Evolutionary conservation across 2,329 filamentous ascomycete species (phyloP).

Genomic region (Penicillium janthinellum): DNA sequence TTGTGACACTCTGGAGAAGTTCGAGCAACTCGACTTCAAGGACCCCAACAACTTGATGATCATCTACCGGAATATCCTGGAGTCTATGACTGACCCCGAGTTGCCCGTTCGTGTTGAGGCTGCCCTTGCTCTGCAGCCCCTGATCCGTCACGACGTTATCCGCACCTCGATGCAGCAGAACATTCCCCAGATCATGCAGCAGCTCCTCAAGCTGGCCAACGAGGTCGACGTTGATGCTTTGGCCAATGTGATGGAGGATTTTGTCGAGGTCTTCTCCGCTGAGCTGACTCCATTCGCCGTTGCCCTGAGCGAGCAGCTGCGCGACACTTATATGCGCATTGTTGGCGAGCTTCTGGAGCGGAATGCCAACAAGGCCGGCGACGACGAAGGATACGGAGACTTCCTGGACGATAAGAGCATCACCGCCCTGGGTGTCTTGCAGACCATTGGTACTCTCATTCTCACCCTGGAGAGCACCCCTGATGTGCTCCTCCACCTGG

Average conservation of each 20-base stretch:
- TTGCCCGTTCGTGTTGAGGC: constrained; percentile 93
- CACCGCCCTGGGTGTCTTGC: constrained; percentile 89
- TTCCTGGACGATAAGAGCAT: constrained; percentile 98
- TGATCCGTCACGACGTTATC: constrained; percentile 94
- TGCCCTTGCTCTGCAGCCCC: constrained; percentile 86
- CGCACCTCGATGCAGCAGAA: constrained; percentile 94
- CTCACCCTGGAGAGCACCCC: constrained; percentile 96
- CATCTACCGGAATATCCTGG: constrained; percentile 94
- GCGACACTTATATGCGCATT: constrained; percentile 94
- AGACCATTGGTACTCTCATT: constrained; percentile 96
- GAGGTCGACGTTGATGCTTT: constrained; percentile 97
- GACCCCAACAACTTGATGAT: constrained; percentile 92
- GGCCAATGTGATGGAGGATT: constrained; percentile 99
- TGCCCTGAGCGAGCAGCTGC: constrained; percentile 89
- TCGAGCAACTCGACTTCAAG: constrained; percentile 95
- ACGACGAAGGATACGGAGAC: constrained; percentile 80
- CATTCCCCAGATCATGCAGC: constrained; percentile 99
- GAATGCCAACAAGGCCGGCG: constrained; percentile 71
- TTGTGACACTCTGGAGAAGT: constrained; percentile 97
- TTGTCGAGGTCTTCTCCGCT: constrained; percentile 96
- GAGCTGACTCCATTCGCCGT: constrained; percentile 97
- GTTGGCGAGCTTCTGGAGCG: constrained; percentile 89
- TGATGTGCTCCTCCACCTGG: constrained; percentile 89
- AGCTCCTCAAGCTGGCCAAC: constrained; percentile 93
- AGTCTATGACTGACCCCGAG: constrained; percentile 93